phyloP scores from a whole-genome alignment of 2,329 filamentous ascomycete species.

The Penicillium sp. region DNA sequence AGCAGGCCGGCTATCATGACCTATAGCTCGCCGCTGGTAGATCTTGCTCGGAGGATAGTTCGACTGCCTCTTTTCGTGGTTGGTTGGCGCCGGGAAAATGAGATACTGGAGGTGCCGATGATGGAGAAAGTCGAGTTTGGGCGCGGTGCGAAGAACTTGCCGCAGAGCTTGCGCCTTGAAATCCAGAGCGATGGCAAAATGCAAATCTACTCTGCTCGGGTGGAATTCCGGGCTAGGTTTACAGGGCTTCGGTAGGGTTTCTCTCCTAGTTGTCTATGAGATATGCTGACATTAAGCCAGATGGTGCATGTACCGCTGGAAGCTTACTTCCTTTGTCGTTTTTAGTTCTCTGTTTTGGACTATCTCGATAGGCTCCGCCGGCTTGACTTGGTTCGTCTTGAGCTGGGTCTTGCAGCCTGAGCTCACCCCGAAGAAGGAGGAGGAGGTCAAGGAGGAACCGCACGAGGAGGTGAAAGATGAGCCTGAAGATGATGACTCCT shows the following conservation, averaged over 20 bases:
- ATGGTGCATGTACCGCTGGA: constrained; percentile 83
- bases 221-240: constrained; percentile 69
- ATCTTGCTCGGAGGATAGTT: constrained; percentile 55
- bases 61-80: constrained; percentile 66
- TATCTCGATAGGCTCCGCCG: constrained; percentile 64
- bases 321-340: constrained; percentile 61
- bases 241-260: constrained; percentile 57
- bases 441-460: constrained; percentile 29
- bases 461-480: constrained; percentile 17
- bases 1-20: constrained; percentile 73
- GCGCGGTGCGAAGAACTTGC: constrained; percentile 50
- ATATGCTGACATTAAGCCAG: constrained; percentile 35
- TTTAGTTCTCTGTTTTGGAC: constrained; percentile 72
- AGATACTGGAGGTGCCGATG: constrained; percentile 62
- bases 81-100: constrained; percentile 59
- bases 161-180: constrained; percentile 56
- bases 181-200: constrained; percentile 64
- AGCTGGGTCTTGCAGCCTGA: constrained; percentile 36
- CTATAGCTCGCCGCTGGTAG: constrained; percentile 67
- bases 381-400: constrained; percentile 59
- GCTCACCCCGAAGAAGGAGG: constrained; percentile 14
- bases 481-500: constrained; percentile 10
- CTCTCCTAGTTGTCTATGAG: not conserved
- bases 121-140: constrained; percentile 67
- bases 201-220: constrained; percentile 67